phyloP scores from a whole-genome alignment of 2,329 filamentous ascomycete genomes.

The Teratosphaeria epicoccoides region DNA sequence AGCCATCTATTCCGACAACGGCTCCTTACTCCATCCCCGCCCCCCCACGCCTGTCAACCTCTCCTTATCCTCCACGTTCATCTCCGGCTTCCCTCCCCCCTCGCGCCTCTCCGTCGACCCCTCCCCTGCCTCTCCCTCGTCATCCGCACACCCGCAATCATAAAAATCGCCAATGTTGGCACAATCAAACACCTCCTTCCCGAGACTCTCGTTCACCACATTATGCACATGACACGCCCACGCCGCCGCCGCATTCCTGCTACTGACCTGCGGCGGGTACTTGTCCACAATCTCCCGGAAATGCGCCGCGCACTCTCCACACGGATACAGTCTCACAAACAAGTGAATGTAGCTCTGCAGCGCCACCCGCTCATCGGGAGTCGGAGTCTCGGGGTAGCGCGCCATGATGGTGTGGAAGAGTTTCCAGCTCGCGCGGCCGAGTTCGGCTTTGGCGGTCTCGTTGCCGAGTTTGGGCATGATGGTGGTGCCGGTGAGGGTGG shows the following conservation, averaged over 20 bases:
- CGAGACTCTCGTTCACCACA: conserved; percentile 51
- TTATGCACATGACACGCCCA: conserved; percentile 60
- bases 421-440: conserved; percentile 56
- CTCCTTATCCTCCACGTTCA: conserved; percentile 20
- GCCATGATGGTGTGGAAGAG: conserved; percentile 57
- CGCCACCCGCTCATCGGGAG: conserved; percentile 48
- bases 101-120: conserved; percentile 6
- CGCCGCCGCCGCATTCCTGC: conserved; percentile 49
- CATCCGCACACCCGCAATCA: conserved; percentile 54
- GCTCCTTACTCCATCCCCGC: conserved; percentile 21
- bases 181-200: conserved; percentile 53
- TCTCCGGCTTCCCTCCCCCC: conserved; percentile 16
- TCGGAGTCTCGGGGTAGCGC: conserved; percentile 53
- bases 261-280: conserved; percentile 54
- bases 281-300: conserved; percentile 51
- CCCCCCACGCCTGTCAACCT: conserved; percentile 18
- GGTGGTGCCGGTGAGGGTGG: conserved; percentile 46
- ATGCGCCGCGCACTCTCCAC: conserved; percentile 55
- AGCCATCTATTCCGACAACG: conserved; percentile 7
- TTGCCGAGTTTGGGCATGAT: conserved; percentile 77
- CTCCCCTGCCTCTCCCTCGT: conserved; percentile 28
- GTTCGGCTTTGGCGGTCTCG: conserved; percentile 62
- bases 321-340: conserved; percentile 55
- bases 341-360: conserved; percentile 52
- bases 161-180: conserved; percentile 56